Base-by-base conservation (phyloP, 352 stramenopile species). In the Sclerospora graminicola region DNA sequence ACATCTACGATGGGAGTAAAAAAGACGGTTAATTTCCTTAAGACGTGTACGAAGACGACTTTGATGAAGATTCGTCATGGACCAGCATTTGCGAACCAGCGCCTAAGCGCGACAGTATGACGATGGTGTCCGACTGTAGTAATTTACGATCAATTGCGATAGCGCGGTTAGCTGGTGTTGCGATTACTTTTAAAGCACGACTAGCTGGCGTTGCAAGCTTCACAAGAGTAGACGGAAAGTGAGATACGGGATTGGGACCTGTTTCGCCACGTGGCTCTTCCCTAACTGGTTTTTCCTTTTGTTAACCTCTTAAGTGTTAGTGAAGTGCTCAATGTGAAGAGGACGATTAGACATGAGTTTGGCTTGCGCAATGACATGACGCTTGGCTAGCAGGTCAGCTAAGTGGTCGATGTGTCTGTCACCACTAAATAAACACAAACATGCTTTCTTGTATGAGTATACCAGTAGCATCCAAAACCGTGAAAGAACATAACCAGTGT, bases 1-100 rank as follows among this genome's bases (percentile, higher is more conserved):
- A 89, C 77, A 36, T 89, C 81, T 10, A 78, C 74, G 10, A 93
- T 93, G 81, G 78, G 81, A 21, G 81, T 93, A 21, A 93, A 93
- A 56, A 93, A 93, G 61, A 93, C 81, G 18, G 76, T 89, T 29
- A 84, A 66, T 47, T 93, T 93, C 48, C 56, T 93, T 19, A 86
- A 82, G 48, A 82, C 81, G 21, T 88, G 78, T 48, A 70, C 76
- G 1, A 93, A 93, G 63, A 93, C 81, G 39, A 88, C 80, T 52
- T 47, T 93, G 34, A 54, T 93, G 49, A 93, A 93, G 58, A 64
- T 93, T 18, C 78, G 80, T 11, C 81, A 83, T 46, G 81, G 81
- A 13, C 81, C 81, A n/a, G 73, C 57, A 5, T 90, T 73, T 45
- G 45, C 72, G 13, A 83, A 62, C 30, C 60, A 89, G 39, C 75